Percentiles rank a stretch among this genome's conserved stretches.
Conservation (phyloP, 805 yeast species). For the Lipomyces mesembrius region DNA sequence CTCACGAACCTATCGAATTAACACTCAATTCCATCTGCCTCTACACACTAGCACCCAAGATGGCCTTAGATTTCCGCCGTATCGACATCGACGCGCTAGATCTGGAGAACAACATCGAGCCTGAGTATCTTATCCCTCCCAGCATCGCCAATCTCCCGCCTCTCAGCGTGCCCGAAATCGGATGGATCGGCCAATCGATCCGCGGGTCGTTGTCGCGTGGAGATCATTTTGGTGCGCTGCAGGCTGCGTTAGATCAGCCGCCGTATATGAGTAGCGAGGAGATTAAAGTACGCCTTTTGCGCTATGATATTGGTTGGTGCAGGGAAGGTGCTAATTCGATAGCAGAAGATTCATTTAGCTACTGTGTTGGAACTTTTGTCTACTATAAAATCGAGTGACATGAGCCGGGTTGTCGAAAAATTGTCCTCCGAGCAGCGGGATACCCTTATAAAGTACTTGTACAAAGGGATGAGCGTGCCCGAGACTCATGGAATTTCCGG, state of each 20-base stretch:
- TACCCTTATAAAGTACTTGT: slow-evolving; percentile 78
- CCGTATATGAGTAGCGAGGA: slow-evolving; percentile 78
- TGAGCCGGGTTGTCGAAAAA: slow-evolving; percentile 61
- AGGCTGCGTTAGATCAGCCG: slow-evolving; percentile 66
- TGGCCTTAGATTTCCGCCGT: slow-evolving; percentile 57
- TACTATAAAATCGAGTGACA: slow-evolving; percentile 69
- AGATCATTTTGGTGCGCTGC: slow-evolving; percentile 68
- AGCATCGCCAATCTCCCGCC: slow-evolving; percentile 47
- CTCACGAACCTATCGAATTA: background rate
- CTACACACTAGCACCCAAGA: background rate
- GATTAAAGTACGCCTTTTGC: slow-evolving; percentile 50
- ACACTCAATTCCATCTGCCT: background rate
- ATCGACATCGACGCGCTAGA: slow-evolving; percentile 91
- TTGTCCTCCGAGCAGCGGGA: slow-evolving; percentile 72
- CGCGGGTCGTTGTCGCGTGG: slow-evolving; percentile 73
- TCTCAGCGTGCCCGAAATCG: slow-evolving; percentile 60
- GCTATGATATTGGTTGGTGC: background rate
- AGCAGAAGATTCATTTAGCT: slow-evolving; percentile 51
- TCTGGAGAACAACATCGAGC: slow-evolving; percentile 69
- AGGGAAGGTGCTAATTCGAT: slow-evolving; percentile 31
- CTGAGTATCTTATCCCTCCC: slow-evolving; percentile 66
- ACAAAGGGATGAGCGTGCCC: slow-evolving; percentile 78
- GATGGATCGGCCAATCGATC: slow-evolving; percentile 46
- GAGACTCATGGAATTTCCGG: slow-evolving; percentile 68
- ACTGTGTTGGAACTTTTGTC: slow-evolving; percentile 73